Evolutionary conservation across 2,329 filamentous ascomycete genomes (phyloP).

Genomic region (Truncatella angustata): DNA sequence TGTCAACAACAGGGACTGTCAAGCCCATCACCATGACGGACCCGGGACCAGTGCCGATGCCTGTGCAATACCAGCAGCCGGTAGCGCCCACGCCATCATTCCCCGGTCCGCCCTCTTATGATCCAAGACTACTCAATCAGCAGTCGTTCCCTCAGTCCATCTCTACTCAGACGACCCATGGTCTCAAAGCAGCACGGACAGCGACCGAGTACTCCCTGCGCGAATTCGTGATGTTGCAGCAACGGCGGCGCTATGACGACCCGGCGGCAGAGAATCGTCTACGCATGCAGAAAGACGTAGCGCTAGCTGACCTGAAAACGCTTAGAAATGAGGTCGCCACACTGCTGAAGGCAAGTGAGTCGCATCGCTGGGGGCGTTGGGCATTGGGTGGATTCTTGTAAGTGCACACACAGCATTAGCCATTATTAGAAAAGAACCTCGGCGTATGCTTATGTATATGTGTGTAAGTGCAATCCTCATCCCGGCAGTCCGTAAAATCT

Average conservation of each 20-base stretch:
- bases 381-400: slow-evolving; percentile 51
- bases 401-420: too few relatives aligned
- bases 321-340: slow-evolving; percentile 43
- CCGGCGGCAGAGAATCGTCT: slow-evolving; percentile 42
- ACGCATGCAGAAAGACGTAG: slow-evolving; percentile 38
- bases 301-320: slow-evolving; percentile 42
- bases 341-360: slow-evolving; percentile 43
- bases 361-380: slow-evolving; percentile 51
- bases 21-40: slow-evolving; percentile 1
- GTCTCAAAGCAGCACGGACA: slow-evolving; percentile 20
- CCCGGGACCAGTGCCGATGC: not conserved
- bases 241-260: slow-evolving; percentile 26
- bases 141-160: slow-evolving; percentile 8
- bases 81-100: not conserved
- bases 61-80: not conserved
- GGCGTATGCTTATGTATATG: not conserved
- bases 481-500: slow-evolving; percentile 50
- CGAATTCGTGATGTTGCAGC: slow-evolving; percentile 33
- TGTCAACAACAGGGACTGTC: not conserved
- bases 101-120: not conserved
- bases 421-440: too few relatives aligned
- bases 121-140: not conserved
- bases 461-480: slow-evolving; percentile 48
- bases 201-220: slow-evolving; percentile 30
- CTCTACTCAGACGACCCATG: slow-evolving; percentile 15